These are phyloP conservation scores for Ogataea hybrid DNA, from an alignment of 1,139 yeast genomes.

Conservation along the genomic window DNA sequence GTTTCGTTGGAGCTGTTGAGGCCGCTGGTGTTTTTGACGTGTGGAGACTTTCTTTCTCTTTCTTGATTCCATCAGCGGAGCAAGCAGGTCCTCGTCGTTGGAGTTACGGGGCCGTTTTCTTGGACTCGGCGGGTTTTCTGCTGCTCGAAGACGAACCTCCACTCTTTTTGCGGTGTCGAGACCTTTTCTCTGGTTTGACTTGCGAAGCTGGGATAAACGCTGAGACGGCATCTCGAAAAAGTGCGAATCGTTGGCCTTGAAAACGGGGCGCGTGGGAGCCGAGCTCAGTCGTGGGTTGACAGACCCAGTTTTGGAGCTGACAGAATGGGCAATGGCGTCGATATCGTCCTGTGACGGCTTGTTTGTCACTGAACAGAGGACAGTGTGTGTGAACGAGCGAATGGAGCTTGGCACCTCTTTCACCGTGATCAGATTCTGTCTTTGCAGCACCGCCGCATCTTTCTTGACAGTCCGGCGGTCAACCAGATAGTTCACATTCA, in stretches of 20 bases:
- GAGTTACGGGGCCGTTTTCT: constrained; percentile 4
- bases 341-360: constrained; percentile 15
- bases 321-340: constrained; percentile 4
- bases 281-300: constrained; percentile 4
- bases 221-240: constrained; percentile 21
- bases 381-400: constrained; percentile 14
- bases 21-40: constrained; percentile 22
- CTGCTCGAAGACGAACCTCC: constrained; percentile 15
- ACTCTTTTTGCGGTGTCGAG: constrained; percentile 9
- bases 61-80: constrained; percentile 27
- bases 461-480: constrained; percentile 49
- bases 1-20: constrained; percentile 21
- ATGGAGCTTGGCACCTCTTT: constrained; percentile 8
- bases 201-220: constrained; percentile 2
- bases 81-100: constrained; percentile 22
- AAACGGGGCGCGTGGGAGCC: constrained; percentile 6
- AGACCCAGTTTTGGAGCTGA: neutral
- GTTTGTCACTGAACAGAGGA: constrained; percentile 12
- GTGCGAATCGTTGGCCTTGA: constrained; percentile 22
- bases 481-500: constrained; percentile 40
- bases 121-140: constrained; percentile 5
- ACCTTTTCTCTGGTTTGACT: constrained; percentile 2
- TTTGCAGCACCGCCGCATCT: constrained; percentile 35
- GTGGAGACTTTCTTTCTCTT: constrained; percentile 27
- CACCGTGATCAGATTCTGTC: constrained; percentile 30